Percentiles rank a stretch among this genome's conserved stretches.
phyloP scores from a whole-genome alignment of 805 yeast species.

The Clavispora asparagi region DNA sequence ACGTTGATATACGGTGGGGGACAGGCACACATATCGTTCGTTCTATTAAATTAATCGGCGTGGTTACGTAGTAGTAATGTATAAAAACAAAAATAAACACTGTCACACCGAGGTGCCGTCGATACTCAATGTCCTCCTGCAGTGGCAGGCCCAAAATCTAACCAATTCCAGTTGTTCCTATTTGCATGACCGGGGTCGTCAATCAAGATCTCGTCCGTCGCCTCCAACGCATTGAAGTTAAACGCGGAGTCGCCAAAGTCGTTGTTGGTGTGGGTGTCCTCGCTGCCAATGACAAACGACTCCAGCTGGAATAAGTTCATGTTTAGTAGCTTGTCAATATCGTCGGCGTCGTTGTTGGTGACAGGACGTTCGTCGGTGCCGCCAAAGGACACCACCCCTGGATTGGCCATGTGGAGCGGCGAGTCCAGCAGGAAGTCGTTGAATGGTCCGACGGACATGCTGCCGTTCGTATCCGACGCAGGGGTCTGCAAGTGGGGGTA shows the following conservation, averaged over 20 bases:
- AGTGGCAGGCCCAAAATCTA: constrained; percentile 30
- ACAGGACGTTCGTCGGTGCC: constrained; percentile 2
- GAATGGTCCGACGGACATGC: constrained; percentile 1
- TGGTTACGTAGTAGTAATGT: neutral
- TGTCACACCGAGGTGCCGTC: neutral
- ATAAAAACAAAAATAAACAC: neutral
- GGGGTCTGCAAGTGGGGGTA: neutral
- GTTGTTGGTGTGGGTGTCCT: constrained; percentile 2
- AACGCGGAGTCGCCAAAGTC: constrained; percentile 3
- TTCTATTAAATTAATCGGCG: neutral
- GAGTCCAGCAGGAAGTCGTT: constrained; percentile 5
- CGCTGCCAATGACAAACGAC: constrained; percentile 22
- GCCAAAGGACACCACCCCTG: neutral
- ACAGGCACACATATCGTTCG: neutral
- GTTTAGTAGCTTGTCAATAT: constrained; percentile 35
- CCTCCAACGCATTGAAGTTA: constrained; percentile 19
- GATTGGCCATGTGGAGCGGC: constrained; percentile 1
- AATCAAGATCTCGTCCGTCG: constrained; percentile 30
- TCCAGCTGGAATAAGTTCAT: constrained; percentile 35
- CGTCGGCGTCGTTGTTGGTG: constrained; percentile 23
- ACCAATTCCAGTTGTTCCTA: constrained; percentile 34
- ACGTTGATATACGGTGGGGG: no score
- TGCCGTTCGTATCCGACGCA: neutral
- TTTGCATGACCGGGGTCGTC: constrained; percentile 14
- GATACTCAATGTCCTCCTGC: neutral